Base-by-base conservation (phyloP, 768 basidiomycete genomes). In the Trametes cubensis region DNA sequence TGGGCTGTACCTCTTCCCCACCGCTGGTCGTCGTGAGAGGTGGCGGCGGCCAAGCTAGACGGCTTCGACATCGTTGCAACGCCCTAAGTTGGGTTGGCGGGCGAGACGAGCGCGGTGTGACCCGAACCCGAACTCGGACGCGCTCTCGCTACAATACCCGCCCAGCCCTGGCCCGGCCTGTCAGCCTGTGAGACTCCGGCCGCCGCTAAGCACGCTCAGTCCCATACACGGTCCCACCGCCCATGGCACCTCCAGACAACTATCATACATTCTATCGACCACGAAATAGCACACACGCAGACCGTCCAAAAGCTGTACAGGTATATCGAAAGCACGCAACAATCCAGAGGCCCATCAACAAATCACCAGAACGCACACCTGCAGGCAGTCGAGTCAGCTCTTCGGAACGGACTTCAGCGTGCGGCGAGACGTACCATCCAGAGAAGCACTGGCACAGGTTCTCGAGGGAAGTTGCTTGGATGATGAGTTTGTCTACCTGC, bases 391-490 rank as follows among this genome's bases (percentile, higher is more conserved):
- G 41, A 42, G 63, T 54, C 45, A 60, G 55, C 39, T 7, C 6
- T 13, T 15, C 1, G 3, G 6, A 21, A 30, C 17, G 20, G 40
- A 25, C 6, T 18, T 18, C 17, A 40, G 6, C 46, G 20, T 11
- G 34, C 20, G 23, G 30, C 30, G 14, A 18, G 13, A 69, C 84
- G 55, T 69, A 89, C 95, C 94, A 96, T 73, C 95, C 95, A 63
- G 94, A 92, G 80, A 96, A 97, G 70, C 94, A 95, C 73, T 96
- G 95, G 73, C 94, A 97, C 2, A 98, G 84, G 73, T 98, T 97
- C 74, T 98, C 95, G 46, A 98, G 74, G 15, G 92, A 89, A 4
- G 92, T 97, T 5, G 97, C 94, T 73, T 98, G 94, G 64, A 88
- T 83, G 64, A 99, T 98, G 55, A 99, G 80, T 73, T 90, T 89